Base-by-base conservation (phyloP, 768 basidiomycete species). In the Leccinellum albellum region DNA sequence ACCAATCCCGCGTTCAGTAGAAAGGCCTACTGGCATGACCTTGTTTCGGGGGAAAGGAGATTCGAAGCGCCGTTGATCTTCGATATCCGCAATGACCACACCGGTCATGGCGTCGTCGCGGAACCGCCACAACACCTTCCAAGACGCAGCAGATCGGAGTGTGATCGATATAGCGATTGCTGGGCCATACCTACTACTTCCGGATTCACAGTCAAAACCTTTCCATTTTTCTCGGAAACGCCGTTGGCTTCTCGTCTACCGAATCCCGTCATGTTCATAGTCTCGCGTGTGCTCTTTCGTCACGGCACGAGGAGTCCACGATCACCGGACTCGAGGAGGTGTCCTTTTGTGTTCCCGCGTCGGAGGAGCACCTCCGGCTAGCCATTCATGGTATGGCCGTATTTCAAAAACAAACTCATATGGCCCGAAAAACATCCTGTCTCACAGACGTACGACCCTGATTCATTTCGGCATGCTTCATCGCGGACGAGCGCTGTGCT, bases 91-190 rank as follows among this genome's bases (percentile, higher is more conserved):
- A 62, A 57, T 28, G 2, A 62, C 58, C 40, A 59, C 52, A 54
- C 66, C 67, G 67, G 67, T 55, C 65, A 46, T 64, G 46, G 31
- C 55, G 40, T 56, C 53, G 46, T 64, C 42, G 55, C 60, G 64
- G 66, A 67, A 64, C 64, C 62, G 67, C 67, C 66, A 69, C 66
- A 56, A 69, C 15, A 24, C 23, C 62, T 64, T 65, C 62, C 55
- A n/a, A 60, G 62, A 67, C 55, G 56, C 61, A 64, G 52, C 35
- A 63, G 68, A 70, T 68, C 61, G 61, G 66, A 54, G 58, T 56
- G 42, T 61, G 65, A 65, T 63, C 59, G 54, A 65, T 68, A 68
- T 58, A 60, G 68, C 48, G 63, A 55, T 61, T 54, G 50, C 59
- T 56, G 64, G 56, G 32, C 61, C 63, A 53, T 63, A 53, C 68